Conservation (phyloP, 768 basidiomycete species). For the Tricholoma furcatifolium region DNA sequence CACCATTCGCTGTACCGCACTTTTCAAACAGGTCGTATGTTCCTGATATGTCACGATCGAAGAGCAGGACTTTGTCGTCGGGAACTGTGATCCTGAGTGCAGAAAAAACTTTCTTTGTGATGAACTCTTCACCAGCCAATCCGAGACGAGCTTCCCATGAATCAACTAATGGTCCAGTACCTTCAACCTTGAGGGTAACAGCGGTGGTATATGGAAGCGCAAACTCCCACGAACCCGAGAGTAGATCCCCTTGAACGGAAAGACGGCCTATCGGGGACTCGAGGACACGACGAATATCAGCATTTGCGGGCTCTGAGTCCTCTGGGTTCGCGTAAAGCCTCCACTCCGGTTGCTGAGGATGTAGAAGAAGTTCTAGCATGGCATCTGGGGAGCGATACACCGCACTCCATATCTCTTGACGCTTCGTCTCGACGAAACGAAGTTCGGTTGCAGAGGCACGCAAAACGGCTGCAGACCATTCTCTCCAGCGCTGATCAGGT, state of each 20-base stretch:
- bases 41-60: constrained; percentile 84
- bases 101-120: constrained; percentile 66
- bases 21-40: constrained; percentile 75
- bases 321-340: constrained; percentile 74
- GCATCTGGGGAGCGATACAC: constrained; percentile 73
- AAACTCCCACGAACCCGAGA: constrained; percentile 77
- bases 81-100: constrained; percentile 63
- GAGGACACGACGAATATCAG: constrained; percentile 73
- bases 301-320: constrained; percentile 68
- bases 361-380: constrained; percentile 71
- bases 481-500: constrained; percentile 56
- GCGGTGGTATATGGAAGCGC: constrained; percentile 62
- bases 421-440: constrained; percentile 81
- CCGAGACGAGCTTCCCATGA: constrained; percentile 87
- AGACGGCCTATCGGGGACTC: constrained; percentile 78
- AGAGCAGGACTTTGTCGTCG: constrained; percentile 37
- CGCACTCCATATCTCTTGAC: constrained; percentile 86
- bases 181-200: constrained; percentile 61
- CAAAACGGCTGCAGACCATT: constrained; percentile 69
- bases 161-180: constrained; percentile 67
- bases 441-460: constrained; percentile 62
- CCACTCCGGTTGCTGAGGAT: constrained; percentile 83
- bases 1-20: constrained; percentile 86
- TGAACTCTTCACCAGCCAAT: constrained; percentile 61
- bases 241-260: constrained; percentile 52